Conservation (phyloP, 2,329 filamentous ascomycete genomes). For the Coleophoma eucalyptorum region DNA sequence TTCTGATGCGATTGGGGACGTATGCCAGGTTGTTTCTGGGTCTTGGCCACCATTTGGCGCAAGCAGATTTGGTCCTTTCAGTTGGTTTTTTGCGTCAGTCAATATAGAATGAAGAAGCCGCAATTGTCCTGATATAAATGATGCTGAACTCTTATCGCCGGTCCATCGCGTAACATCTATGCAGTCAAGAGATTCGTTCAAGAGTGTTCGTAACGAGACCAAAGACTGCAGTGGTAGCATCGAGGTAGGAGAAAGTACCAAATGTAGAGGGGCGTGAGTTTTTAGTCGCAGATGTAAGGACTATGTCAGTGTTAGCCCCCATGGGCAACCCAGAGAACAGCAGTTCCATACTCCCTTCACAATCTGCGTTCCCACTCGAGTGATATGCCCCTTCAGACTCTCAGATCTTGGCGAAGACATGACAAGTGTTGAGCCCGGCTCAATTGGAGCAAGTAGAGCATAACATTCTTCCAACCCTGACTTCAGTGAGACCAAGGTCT, state of each 20-base stretch:
- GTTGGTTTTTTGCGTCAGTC: conserved; percentile 44
- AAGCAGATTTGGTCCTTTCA: conserved; percentile 47
- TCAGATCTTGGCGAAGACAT: conserved; percentile 85
- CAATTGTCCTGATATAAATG: conserved; percentile 52
- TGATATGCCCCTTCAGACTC: conserved; percentile 87
- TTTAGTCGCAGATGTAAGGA: conserved; percentile 74
- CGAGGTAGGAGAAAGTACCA: conserved; percentile 32
- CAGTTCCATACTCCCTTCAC: conserved; percentile 72
- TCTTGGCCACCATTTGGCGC: conserved; percentile 4
- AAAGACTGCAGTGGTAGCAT: conserved; percentile 65
- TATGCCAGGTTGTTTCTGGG: conserved; percentile 3
- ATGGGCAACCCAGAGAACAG: conserved; percentile 4
- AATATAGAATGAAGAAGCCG: conserved; percentile 52
- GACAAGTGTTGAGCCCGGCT: conserved; percentile 84
- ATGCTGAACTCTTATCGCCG: conserved; percentile 52
- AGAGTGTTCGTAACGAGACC: conserved; percentile 66
- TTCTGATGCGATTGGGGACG: conserved; percentile 20
- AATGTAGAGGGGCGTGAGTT: conserved; percentile 48
- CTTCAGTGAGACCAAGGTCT: conserved; percentile 24
- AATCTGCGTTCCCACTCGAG: conserved; percentile 83
- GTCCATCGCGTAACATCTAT: conserved; percentile 74
- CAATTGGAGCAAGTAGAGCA: conserved; percentile 76
- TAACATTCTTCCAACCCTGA: conserved; percentile 84
- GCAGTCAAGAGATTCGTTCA: conserved; percentile 80
- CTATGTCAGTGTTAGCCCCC: conserved; percentile 33